Base-by-base conservation (phyloP, 352 stramenopile genomes). In the Blastocystis sp. region DNA sequence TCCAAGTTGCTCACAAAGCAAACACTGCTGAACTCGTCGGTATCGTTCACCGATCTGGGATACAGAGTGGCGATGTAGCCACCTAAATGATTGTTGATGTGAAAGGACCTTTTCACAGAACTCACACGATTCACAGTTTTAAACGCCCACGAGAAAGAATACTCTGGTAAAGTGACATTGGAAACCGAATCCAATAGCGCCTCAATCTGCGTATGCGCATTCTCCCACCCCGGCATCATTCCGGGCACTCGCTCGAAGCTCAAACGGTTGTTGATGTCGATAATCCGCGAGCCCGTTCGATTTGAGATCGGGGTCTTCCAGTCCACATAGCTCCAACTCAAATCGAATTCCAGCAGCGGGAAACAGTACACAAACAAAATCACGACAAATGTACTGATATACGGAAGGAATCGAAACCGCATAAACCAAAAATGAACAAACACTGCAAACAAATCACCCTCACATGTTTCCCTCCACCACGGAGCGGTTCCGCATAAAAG, bases 281-380 rank as follows among this genome's bases (percentile, higher is more conserved):
- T n/a, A 81, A 81, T 81, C 14, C n/a, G 10, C 0, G 71, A 63
- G 11, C 71, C 71, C 17, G 71, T 63, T 64, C 71, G 71, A 19
- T 81, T 57, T n/a, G 71, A 81, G 43, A 81, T 45, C 3, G 48
- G 21, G 21, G 48, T 54, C 48, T 81, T 38, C 71, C 71, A 81
- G 66, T 81, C 71, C 28, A 63, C 24, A 40, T 81, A 81, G 43
- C 66, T 81, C 71, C 71, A 81, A 10, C 28, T 81, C 3, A 64
- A 54, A 81, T 81, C 71, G n/a, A 81, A 81, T 21, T 81, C 71
- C 7, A 81, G 40, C n/a, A 81, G 52, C 71, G 71, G 71, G 43
- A 81, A 81, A 6, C 71, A 81, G 48, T 59, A 81, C 17, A 81
- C 43, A 6, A 81, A 54, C 6, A 81, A 45, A 42, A 81, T n/a